These are phyloP conservation scores for Sporisorium sorghi DNA, from an alignment of 1,284 basidiomycete genomes.

Conservation along the genomic window DNA sequence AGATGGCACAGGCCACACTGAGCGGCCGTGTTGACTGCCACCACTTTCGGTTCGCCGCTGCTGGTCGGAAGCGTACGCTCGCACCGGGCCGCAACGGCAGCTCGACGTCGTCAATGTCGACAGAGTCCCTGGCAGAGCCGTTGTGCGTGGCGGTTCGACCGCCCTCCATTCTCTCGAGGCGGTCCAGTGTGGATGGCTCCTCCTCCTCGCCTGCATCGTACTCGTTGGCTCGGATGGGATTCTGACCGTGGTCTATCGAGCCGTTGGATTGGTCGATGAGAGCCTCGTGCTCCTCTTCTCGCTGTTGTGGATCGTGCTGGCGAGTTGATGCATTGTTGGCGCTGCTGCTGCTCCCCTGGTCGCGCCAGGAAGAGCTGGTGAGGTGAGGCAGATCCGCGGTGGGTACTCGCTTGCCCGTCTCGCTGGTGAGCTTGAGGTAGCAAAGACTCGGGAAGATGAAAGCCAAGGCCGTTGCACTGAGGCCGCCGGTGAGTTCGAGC, in stretches of 20 bases:
- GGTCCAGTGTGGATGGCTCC: conserved; percentile 27
- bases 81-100: conserved; percentile 66
- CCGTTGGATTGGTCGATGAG: conserved; percentile 36
- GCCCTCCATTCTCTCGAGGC: conserved; percentile 46
- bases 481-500: conserved; percentile 94
- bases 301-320: conserved; percentile 5
- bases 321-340: neutral
- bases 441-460: conserved; percentile 76
- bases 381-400: conserved; percentile 38
- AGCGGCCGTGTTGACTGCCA: conserved; percentile 65
- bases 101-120: conserved; percentile 62
- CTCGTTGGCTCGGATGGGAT: conserved; percentile 30
- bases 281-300: conserved; percentile 22
- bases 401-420: conserved; percentile 48
- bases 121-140: conserved; percentile 19
- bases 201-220: conserved; percentile 44
- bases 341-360: conserved; percentile 2
- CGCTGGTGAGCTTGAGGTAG: conserved; percentile 65
- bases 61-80: conserved; percentile 42
- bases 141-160: conserved; percentile 11
- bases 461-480: conserved; percentile 91
- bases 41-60: conserved; percentile 59
- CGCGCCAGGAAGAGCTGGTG: conserved; percentile 32
- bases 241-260: conserved; percentile 21
- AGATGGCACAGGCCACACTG: conserved; percentile 62